Evolutionary conservation across 768 basidiomycete species (phyloP).

Genomic region (Tephrocybe sp.): DNA sequence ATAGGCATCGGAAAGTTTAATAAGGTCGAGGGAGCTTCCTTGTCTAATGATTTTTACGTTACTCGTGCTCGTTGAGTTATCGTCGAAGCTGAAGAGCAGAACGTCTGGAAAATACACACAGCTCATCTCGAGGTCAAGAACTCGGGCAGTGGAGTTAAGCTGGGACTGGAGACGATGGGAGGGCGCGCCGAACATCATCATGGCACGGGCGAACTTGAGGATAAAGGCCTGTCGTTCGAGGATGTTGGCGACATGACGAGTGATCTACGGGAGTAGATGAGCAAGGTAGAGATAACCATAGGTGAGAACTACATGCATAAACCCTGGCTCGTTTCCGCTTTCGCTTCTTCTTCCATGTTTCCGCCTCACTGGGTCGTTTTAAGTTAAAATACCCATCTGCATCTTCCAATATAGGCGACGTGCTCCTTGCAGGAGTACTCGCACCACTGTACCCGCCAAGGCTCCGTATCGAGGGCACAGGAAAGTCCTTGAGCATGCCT

Average conservation of each 20-base stretch:
- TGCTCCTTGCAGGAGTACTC: conserved; percentile 26
- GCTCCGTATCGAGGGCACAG: conserved; percentile 16
- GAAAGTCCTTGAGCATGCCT: conserved; percentile 31
- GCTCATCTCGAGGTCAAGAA: conserved; percentile 69
- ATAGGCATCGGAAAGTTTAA: conserved; percentile 72
- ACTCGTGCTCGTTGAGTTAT: conserved; percentile 75
- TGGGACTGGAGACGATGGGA: conserved; percentile 82
- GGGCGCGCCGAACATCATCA: conserved; percentile 91
- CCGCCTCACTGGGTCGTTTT: conserved; percentile 14
- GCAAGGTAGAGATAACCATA: not conserved
- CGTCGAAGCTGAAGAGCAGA: conserved; percentile 82
- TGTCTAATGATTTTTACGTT: conserved; percentile 81
- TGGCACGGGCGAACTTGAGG: conserved; percentile 76
- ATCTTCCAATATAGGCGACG: conserved; percentile 27
- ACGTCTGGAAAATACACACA: conserved; percentile 78
- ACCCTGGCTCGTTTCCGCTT: conserved; percentile 76
- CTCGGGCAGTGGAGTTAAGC: conserved; percentile 74
- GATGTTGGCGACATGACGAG: conserved; percentile 81
- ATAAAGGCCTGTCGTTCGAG: conserved; percentile 83
- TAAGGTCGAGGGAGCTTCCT: conserved; percentile 68
- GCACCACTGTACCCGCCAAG: conserved; percentile 20
- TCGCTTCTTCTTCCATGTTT: conserved; percentile 43
- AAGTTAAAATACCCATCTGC: conserved; percentile 18
- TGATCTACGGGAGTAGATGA: conserved; percentile 49
- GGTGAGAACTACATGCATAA: conserved; percentile 49